These are phyloP conservation scores for Neonectria punicea DNA, from an alignment of 2,329 filamentous ascomycete genomes.

Conservation along the genomic window DNA sequence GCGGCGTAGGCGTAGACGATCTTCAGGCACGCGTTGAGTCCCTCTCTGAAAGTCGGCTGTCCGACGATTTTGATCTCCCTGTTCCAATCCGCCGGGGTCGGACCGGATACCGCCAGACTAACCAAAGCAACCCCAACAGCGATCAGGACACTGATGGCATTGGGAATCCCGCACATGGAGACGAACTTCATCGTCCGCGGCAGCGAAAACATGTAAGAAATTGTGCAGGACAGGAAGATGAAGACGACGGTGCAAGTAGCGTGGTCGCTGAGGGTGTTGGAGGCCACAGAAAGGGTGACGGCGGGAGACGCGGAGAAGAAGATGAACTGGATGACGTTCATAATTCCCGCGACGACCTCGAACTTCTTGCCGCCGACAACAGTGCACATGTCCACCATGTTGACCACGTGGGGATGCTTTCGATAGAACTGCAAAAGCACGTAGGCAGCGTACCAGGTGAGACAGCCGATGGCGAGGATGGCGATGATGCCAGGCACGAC, in stretches of 20 bases:
- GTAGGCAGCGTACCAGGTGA: conserved; percentile 68
- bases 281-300: conserved; percentile 70
- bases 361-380: conserved; percentile 53
- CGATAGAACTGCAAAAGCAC: conserved; percentile 71
- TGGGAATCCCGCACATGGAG: conserved; percentile 31
- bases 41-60: conserved; percentile 25
- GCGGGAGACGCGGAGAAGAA: conserved; percentile 73
- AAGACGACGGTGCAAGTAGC: conserved; percentile 71
- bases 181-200: conserved; percentile 67
- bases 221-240: conserved; percentile 67
- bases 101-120: conserved; percentile 30
- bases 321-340: conserved; percentile 76
- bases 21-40: conserved; percentile 29
- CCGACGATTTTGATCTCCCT: conserved; percentile 24
- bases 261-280: conserved; percentile 72
- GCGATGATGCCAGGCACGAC: conserved; percentile 74
- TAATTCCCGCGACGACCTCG: conserved; percentile 55
- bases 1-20: conserved; percentile 37
- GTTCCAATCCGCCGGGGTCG: conserved; percentile 30
- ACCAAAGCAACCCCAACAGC: conserved; percentile 38
- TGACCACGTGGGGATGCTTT: conserved; percentile 72
- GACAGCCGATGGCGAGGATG: conserved; percentile 71
- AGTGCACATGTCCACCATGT: conserved; percentile 74
- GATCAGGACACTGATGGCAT: conserved; percentile 33
- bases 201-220: conserved; percentile 69